phyloP scores from a whole-genome alignment of 208 protist species.

The Vickermania spadyakhi region DNA sequence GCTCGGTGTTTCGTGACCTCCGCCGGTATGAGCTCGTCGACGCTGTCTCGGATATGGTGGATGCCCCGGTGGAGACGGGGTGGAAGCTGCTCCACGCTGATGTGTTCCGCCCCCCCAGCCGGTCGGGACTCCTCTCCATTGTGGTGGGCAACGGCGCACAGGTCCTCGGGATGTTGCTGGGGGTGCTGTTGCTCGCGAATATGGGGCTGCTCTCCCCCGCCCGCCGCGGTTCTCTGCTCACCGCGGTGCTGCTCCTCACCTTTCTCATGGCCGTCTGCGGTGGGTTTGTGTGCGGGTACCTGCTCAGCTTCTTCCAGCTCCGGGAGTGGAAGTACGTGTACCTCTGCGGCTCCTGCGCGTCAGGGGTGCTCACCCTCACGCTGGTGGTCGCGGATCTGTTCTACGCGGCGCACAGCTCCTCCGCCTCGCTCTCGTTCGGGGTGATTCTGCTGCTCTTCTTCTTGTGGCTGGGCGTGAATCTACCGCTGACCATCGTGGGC shows the following conservation, averaged over 20 bases:
- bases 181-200: conserved; percentile 86
- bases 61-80: conserved; percentile 45
- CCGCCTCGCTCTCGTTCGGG: conserved; percentile 46
- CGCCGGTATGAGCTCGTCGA: conserved; percentile 83
- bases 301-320: conserved; percentile 89
- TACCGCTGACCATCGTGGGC: conserved; percentile 95
- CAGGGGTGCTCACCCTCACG: conserved; percentile 16
- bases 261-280: conserved; percentile 76
- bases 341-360: conserved; percentile 20
- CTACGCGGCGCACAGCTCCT: conserved; percentile 41
- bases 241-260: conserved; percentile 64
- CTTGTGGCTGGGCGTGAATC: conserved; percentile 89
- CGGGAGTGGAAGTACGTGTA: conserved; percentile 91
- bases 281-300: conserved; percentile 89
- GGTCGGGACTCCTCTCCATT: conserved; percentile 78
- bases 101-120: conserved; percentile 92
- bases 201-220: conserved; percentile 95
- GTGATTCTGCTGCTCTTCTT: conserved; percentile 46
- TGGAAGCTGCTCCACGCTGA: conserved; percentile 98
- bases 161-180: conserved; percentile 76
- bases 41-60: conserved; percentile 44
- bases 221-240: conserved; percentile 89
- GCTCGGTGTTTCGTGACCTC: conserved; percentile 95
- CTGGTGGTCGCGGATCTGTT: conserved; percentile 67
- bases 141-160: conserved; percentile 93